Evolutionary conservation across 2,329 filamentous ascomycete species (phyloP), one percentile per base, ranked within the genome.

Genomic region (Talaromyces sp.): DNA sequence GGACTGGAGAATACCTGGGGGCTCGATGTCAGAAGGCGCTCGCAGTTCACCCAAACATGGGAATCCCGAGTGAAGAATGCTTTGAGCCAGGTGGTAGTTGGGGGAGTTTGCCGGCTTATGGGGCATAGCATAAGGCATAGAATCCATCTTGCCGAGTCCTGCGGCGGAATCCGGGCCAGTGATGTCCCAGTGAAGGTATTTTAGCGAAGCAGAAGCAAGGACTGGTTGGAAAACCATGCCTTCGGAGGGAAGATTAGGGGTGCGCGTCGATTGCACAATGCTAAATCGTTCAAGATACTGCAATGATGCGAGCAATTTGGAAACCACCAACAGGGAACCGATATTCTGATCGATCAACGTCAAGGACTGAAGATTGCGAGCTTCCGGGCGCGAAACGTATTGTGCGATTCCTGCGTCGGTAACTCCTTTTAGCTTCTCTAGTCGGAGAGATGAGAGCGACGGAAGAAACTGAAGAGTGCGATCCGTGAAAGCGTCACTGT

Each of bases 131-230:
- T 76, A 76, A 4, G 75, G 74, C 35, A 70, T 66, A 19, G 67
- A 71, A 58, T 77, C 74, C n/a, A 75, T 65, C 59, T 71, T 70
- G 50, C 69, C 73, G 38, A 77, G 69, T 11, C 73, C 72, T 32
- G 71, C 70, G 38, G 66, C 68, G 17, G 73, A 68, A 52, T 77
- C 70, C 14, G 75, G 74, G 55, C 75, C 73, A 4, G 73, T 72
- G 38, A 80, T 68, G 65, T 86, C 84, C 83, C 84, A 86, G 66
- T 87, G 84, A 3, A 87, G 70, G 62, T 77, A 79, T 58, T 74
- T 73, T 11, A 86, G 72, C n/a, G 71, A 77, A 2, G 71, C 69
- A 0, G 82, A 84, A 6, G 76, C 75, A 29, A 86, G 74, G 11
- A 79, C 67, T 0, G 81, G 79, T 60, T 79, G 77, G 58, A 80